Evolutionary conservation across 208 protist genomes (phyloP), one percentile per base, ranked within the genome.

Genomic region (Trypanosoma cruzi): DNA sequence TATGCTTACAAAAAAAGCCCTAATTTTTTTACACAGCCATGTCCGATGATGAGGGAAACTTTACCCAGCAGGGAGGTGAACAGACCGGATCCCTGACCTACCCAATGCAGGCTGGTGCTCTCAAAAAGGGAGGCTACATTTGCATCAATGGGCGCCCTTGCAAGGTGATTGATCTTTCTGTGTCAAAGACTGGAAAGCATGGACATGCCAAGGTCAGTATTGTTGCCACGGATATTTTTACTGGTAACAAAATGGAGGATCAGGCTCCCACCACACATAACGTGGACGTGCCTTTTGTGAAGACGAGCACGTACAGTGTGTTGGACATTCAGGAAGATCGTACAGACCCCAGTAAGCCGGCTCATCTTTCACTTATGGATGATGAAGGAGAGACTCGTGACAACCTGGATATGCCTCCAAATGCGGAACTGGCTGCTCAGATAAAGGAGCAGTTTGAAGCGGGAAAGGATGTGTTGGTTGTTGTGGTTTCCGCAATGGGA

Each of bases 161-260:
- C 89, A 99, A 99, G 85, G 91, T 99, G 50, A 97, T 99, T 66
- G 98, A 99, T 71, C 94, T 98, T 76, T 98, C 93, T 54, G 99
- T 98, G 26, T 99, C 98, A 46, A 99, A 99, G 89, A 99, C 98
- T 58, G 98, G 98, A 69, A 99, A 99, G 89, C 98, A 99, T 85
- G 98, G 98, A 71, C 96, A 99, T 82, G 98, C 98, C 37, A 99
- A 99, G 91, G 97, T 98, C 50, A 92, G 98, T 75, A 96, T 99
- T 77, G 91, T 92, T 65, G 98, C 88, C 64, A 96, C 98, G 58
- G 98, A 99, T 77, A 98, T 99, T 72, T 99, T 99, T 89, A 99
- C 94, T 59, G 93, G 95, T 63, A 99, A 98, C 84, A 99, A 99
- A 84, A 95, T 98, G 67, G 98, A 99, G 87, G 97, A 99, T 64